Evolutionary conservation across 306 rosid genomes (phyloP).

Genomic region (Elaeagnus macrophylla): DNA sequence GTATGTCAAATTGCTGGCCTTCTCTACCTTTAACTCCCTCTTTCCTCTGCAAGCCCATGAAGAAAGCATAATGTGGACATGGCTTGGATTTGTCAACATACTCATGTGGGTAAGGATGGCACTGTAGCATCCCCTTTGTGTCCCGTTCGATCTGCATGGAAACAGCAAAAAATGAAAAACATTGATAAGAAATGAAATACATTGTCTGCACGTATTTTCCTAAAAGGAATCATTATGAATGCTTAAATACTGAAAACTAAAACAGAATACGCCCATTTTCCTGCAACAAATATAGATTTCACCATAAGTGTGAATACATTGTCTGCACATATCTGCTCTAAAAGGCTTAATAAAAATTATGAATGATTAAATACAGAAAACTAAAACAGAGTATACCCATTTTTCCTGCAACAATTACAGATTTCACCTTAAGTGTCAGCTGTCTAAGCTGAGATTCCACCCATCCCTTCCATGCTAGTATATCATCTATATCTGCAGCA

Average conservation of each 20-base stretch:
- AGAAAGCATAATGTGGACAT: slow-evolving; percentile 82
- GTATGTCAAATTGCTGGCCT: slow-evolving; percentile 94
- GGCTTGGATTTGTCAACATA: slow-evolving; percentile 60
- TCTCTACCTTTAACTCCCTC: slow-evolving; percentile 93
- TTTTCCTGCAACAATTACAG: background rate
- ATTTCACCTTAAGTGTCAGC: slow-evolving; percentile 69
- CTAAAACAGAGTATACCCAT: background rate
- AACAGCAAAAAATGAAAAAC: slow-evolving; percentile 14
- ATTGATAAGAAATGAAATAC: background rate
- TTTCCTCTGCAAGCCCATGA: slow-evolving; percentile 96
- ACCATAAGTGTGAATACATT: slow-evolving; percentile 53
- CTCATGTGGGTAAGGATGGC: slow-evolving; percentile 96
- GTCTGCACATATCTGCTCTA: background rate
- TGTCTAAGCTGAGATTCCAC: slow-evolving; percentile 89
- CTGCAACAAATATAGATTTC: slow-evolving; percentile 5
- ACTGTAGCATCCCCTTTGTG: slow-evolving; percentile 85
- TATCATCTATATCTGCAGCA: slow-evolving; percentile 69
- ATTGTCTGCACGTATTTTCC: background rate
- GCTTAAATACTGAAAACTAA: slow-evolving; percentile 8
- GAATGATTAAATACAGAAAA: too few species aligned
- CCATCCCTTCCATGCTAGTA: slow-evolving; percentile 93
- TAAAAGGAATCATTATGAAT: slow-evolving; percentile 11
- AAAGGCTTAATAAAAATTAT: too few species aligned
- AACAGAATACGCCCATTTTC: background rate
- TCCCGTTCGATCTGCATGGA: slow-evolving; percentile 88